phyloP scores from a whole-genome alignment of 2,329 filamentous ascomycete genomes.

The Fusarium sulawesiense region DNA sequence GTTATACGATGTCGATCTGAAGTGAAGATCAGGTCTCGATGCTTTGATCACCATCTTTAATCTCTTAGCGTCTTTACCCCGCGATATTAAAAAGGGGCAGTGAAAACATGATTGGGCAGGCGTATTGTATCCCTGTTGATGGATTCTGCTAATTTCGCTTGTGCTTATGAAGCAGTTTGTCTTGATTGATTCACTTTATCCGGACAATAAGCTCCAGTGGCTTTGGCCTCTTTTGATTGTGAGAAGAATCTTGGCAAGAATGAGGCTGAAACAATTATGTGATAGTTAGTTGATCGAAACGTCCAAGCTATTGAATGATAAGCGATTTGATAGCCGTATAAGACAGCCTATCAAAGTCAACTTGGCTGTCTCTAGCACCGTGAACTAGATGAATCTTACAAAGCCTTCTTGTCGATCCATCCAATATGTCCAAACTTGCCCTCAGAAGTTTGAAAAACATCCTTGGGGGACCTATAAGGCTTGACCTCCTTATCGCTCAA shows the following conservation, averaged over 20 bases:
- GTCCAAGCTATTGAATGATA: background rate
- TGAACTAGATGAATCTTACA: background rate
- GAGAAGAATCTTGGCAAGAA: background rate
- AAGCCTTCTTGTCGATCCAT: conserved; percentile 32
- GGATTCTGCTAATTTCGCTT: conserved; percentile 18
- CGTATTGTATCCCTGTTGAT: background rate
- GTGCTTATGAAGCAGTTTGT: background rate
- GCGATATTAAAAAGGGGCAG: conserved; percentile 10
- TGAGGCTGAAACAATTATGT: background rate
- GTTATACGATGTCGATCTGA: background rate
- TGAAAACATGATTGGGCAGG: background rate
- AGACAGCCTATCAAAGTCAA: background rate
- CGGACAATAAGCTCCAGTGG: background rate
- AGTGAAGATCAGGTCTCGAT: background rate
- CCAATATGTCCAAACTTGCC: conserved; percentile 18
- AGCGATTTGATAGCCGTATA: background rate
- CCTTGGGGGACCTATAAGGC: conserved; percentile 38
- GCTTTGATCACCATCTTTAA: background rate
- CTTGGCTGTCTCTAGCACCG: background rate
- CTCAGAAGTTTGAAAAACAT: conserved; percentile 35
- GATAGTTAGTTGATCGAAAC: background rate
- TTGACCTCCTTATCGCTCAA: conserved; percentile 52
- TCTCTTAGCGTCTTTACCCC: conserved; percentile 15
- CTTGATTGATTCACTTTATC: background rate
- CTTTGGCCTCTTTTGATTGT: background rate